Evolutionary conservation across 352 stramenopile genomes (phyloP), one percentile per base, ranked within the genome.

Genomic region (Blastocystis sp.): DNA sequence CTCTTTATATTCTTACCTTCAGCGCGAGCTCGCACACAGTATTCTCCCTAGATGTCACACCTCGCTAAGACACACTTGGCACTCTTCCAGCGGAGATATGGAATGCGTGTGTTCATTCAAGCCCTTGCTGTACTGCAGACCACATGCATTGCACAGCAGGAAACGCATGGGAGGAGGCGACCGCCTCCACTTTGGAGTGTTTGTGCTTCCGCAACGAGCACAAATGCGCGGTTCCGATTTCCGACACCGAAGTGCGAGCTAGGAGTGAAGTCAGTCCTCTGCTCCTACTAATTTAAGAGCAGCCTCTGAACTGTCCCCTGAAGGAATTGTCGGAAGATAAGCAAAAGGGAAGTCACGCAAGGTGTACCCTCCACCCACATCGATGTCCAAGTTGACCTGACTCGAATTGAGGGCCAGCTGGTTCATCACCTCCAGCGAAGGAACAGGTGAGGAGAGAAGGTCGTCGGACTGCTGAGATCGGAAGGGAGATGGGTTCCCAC

Each of bases 291-390:
- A 26, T 65, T 81, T 81, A 16, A 65, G 43, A 34, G 70, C 43
- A 9, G 70, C 43, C 7, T 62, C 39, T n/a, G 70, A 81, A 63
- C 50, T 65, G 26, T 81, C 70, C 41, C 50, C 45, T 41, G 55
- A 81, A 41, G 70, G 70, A 65, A 62, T 81, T 11, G 45, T 16
- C 3, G 70, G 70, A 65, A 81, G 53, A 26, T 81, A 81, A 20
- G 70, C 70, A 65, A 65, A 81, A 63, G 70, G 70, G 50, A 81
- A 81, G 50, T 81, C 70, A n/a, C 50, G 45, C 70, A 81, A 26
- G 16, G 45, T 63, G 20, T 81, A 81, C 6, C 70, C 70, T 65
- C 43, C 45, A 66, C 70, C 70, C 5, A 81, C 70, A 26, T 81
- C 70, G n/a, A 65, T 54, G 37, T 81, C 70, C 26, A 18, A 43